A percentile compares a stretch with the other conserved stretches of the same genome.
Evolutionary conservation across 179 eudicot genomes (phyloP).

Genomic region (Corrigiola litoralis): DNA sequence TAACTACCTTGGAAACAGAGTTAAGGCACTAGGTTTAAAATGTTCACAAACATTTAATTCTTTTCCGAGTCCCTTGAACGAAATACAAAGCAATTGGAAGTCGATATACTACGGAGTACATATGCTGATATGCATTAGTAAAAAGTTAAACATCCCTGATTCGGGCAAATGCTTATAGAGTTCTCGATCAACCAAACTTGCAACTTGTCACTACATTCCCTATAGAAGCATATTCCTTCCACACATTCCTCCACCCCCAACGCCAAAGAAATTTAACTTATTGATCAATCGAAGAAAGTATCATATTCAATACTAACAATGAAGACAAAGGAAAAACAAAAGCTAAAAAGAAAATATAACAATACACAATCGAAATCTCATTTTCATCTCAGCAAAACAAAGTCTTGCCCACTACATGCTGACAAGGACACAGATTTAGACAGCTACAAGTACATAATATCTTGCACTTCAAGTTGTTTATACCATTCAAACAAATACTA

Average conservation of each 20-base stretch:
- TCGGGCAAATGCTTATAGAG: background rate
- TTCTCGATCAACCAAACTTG: background rate
- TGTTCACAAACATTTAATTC: too few species aligned
- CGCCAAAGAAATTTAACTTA: background rate
- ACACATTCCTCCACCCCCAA: background rate
- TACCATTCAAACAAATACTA: conserved; percentile 3
- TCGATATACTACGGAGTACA: too few species aligned
- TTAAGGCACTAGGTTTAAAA: too few species aligned
- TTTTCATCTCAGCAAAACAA: background rate
- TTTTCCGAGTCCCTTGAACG: too few species aligned
- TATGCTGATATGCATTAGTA: too few species aligned
- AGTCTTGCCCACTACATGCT: background rate
- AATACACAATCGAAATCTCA: background rate
- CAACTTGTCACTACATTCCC: too few species aligned
- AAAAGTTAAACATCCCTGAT: too few species aligned
- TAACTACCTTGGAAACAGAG: too few species aligned
- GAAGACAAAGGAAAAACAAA: background rate
- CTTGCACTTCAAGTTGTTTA: conserved; percentile 9
- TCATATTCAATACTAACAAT: background rate
- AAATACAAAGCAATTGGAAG: too few species aligned
- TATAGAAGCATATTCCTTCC: conserved; percentile 6
- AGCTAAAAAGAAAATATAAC: background rate
- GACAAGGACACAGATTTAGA: conserved; percentile 9
- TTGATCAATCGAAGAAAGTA: too few species aligned
- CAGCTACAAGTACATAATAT: background rate